Percentiles rank a stretch among this genome's conserved stretches.
phyloP scores from a whole-genome alignment of 331 rosid genomes.

The Malus hybrid region DNA sequence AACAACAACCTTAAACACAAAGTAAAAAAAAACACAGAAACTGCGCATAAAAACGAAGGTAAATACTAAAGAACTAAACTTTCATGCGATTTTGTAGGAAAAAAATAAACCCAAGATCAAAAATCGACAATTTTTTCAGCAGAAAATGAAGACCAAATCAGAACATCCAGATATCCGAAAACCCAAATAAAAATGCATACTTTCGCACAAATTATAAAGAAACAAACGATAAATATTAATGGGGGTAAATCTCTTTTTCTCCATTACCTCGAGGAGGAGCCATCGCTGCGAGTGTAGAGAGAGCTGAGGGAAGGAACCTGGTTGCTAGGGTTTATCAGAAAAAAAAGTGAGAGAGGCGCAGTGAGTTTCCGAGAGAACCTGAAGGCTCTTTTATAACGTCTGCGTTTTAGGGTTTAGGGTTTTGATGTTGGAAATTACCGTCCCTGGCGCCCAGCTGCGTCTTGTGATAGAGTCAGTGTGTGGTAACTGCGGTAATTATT shows the following conservation, averaged over 20 bases:
- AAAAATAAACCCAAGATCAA: background rate
- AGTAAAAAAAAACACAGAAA: too few species aligned
- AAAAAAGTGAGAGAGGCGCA: background rate
- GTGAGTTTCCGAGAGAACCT: background rate
- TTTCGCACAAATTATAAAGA: too few species aligned
- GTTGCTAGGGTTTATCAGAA: slow-evolving; percentile 6
- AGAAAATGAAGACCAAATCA: background rate
- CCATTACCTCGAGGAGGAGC: slow-evolving; percentile 4
- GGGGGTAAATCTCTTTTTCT: too few species aligned
- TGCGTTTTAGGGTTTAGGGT: slow-evolving; percentile 1
- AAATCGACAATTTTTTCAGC: background rate
- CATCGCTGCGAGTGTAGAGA: background rate
- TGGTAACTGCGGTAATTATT: too few species aligned
- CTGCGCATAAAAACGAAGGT: too few species aligned
- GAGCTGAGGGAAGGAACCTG: background rate
- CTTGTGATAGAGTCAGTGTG: too few species aligned
- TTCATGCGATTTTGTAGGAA: too few species aligned
- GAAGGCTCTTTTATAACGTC: background rate
- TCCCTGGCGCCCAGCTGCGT: too few species aligned
- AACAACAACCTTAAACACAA: background rate
- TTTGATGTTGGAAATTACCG: background rate
- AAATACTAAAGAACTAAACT: background rate
- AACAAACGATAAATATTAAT: background rate
- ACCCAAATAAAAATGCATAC: background rate
- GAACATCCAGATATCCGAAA: too few species aligned